Evolutionary conservation across 129 eudicot species (phyloP).

Genomic region (Heracleum sosnowskyi): DNA sequence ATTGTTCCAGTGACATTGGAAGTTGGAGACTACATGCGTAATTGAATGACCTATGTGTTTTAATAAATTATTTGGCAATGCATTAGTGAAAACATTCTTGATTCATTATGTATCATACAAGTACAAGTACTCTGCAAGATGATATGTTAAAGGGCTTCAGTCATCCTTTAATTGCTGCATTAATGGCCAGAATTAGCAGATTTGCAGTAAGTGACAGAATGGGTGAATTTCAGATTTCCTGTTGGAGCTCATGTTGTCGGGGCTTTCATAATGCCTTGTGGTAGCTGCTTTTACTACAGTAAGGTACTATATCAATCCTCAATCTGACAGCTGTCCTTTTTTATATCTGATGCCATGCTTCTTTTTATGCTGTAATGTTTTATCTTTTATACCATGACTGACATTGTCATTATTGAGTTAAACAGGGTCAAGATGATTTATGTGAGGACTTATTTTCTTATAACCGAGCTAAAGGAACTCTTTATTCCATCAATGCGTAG

Average conservation of each 20-base stretch:
- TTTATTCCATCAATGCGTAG: background rate
- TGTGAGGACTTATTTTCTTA: conserved; percentile 86
- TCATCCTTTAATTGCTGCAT: too few species aligned
- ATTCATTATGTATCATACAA: too few species aligned
- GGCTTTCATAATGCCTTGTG: conserved; percentile 98
- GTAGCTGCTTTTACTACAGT: conserved; percentile 83
- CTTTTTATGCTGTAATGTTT: background rate
- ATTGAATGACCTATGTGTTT: too few species aligned
- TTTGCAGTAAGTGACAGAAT: too few species aligned
- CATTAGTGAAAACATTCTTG: too few species aligned
- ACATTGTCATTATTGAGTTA: conserved; percentile 14
- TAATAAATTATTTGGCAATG: too few species aligned
- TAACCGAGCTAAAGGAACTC: conserved; percentile 96
- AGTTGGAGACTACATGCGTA: too few species aligned
- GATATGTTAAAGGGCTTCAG: too few species aligned
- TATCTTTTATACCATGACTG: background rate
- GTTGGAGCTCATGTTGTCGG: conserved; percentile 87
- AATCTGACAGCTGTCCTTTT: background rate
- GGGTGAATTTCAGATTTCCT: conserved; percentile 53
- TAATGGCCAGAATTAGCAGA: too few species aligned
- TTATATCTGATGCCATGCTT: background rate
- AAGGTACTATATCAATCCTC: conserved; percentile 39
- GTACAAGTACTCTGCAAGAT: too few species aligned
- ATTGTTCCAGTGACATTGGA: too few species aligned
- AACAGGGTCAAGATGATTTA: conserved; percentile 96